Conservation (phyloP, 1,284 basidiomycete species). For the Trichosporon faecale region DNA sequence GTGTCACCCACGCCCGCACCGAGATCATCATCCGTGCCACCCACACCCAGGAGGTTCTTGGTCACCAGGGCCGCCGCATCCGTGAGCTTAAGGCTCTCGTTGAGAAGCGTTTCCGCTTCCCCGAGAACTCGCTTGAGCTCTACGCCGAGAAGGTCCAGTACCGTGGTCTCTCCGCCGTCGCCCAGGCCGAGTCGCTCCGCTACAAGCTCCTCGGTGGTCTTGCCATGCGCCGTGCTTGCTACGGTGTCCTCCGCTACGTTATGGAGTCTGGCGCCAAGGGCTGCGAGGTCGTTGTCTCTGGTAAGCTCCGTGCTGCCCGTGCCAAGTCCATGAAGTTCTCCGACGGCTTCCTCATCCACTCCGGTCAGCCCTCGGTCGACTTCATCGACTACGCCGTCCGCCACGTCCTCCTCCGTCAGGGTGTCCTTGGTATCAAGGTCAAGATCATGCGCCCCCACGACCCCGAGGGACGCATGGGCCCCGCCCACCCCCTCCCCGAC, state of each 20-base stretch:
- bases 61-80: slow-evolving; percentile 99
- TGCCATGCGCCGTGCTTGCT: slow-evolving; percentile 97
- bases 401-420: slow-evolving; percentile 97
- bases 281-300: slow-evolving; percentile 99
- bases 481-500: slow-evolving; percentile 92
- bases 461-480: slow-evolving; percentile 82
- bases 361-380: slow-evolving; percentile 94
- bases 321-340: slow-evolving; percentile 99
- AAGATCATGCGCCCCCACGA: slow-evolving; percentile 99
- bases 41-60: slow-evolving; percentile 99
- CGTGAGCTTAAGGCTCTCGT: slow-evolving; percentile 98
- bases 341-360: slow-evolving; percentile 99
- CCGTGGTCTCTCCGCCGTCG: slow-evolving; percentile 97
- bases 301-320: slow-evolving; percentile 98
- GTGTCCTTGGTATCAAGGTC: slow-evolving; percentile 99
- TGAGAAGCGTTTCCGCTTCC: slow-evolving; percentile 99
- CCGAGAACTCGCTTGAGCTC: slow-evolving; percentile 96
- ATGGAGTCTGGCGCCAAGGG: slow-evolving; percentile 99
- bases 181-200: slow-evolving; percentile 96
- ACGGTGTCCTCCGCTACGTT: slow-evolving; percentile 99
- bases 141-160: slow-evolving; percentile 99
- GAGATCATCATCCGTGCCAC: slow-evolving; percentile 99
- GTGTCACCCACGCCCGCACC: slow-evolving; percentile 97
- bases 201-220: slow-evolving; percentile 99
- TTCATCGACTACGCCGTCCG: slow-evolving; percentile 98